Conservation (phyloP, 2,329 filamentous ascomycete species). For the Orbilia oligospora region DNA sequence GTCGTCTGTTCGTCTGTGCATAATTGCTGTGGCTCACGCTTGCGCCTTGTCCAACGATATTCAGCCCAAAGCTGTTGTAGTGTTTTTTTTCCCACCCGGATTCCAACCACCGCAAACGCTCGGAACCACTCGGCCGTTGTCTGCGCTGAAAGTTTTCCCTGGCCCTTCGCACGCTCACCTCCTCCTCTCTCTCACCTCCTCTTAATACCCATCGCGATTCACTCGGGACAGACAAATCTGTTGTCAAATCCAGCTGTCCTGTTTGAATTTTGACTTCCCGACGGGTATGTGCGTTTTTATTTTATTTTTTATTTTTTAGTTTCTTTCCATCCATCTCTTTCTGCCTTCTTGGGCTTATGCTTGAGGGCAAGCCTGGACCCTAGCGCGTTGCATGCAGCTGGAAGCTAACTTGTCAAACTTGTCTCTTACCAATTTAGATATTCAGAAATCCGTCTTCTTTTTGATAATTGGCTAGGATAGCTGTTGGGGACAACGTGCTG, state of each 20-base stretch:
- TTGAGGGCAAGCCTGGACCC: conserved; percentile 48
- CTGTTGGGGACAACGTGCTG: conserved; percentile 44
- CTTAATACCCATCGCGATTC: conserved; percentile 41
- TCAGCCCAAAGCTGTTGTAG: conserved; percentile 52
- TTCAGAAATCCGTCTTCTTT: conserved; percentile 21
- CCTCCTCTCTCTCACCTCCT: conserved; percentile 70
- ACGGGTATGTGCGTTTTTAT: conserved; percentile 57
- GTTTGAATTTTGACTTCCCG: conserved; percentile 48
- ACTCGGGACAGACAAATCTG: conserved; percentile 45
- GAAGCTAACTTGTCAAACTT: conserved; percentile 47
- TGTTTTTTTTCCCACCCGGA: conserved; percentile 40
- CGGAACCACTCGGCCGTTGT: conserved; percentile 73
- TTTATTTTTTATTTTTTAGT: no score
- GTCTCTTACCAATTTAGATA: conserved; percentile 34
- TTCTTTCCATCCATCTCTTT: neutral
- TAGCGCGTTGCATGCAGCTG: conserved; percentile 60
- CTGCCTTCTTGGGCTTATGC: conserved; percentile 37
- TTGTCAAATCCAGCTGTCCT: conserved; percentile 50
- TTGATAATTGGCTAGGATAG: conserved; percentile 49
- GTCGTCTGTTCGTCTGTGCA: conserved; percentile 41
- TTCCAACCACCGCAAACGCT: conserved; percentile 45
- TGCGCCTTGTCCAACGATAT: conserved; percentile 60
- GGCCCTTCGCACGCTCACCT: conserved; percentile 75
- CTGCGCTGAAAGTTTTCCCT: conserved; percentile 80
- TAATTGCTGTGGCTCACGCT: conserved; percentile 57